Base-by-base conservation (phyloP, 768 basidiomycete species). In the Pleurotus platypus region DNA sequence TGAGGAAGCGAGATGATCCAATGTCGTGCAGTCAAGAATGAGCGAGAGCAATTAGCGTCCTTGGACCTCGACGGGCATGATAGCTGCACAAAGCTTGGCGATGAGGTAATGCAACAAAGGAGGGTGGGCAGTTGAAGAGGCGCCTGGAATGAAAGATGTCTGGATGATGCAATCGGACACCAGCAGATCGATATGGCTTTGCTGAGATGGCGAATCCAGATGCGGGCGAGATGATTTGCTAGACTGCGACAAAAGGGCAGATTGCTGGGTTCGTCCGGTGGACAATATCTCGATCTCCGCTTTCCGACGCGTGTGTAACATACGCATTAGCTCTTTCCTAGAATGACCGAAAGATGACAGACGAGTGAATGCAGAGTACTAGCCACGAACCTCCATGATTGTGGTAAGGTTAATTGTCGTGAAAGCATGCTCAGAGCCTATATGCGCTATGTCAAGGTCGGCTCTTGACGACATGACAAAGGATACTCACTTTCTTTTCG, bases 201-300 rank as follows among this genome's bases (percentile, higher is more conserved):
- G 30, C 30, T 35, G 30, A 35, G 30, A 35, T 35, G 30, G 30
- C 8, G 30, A 35, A 35, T 35, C 30, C 8, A 35, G 9, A 35
- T 35, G 30, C 30, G 30, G 30, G 11, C 30, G 30, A 35, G 55
- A 22, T 26, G 43, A 5, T 15, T 27, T 35, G 27, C 35, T 39
- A 20, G 43, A 37, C 15, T 42, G 60, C 60, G 38, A 49, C 13
- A 22, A 47, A 46, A 39, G 35, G 46, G 54, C 39, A 38, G 45
- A 24, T 37, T 30, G 35, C 35, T 37, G 46, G 18, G 60, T 9
- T 42, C 51, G 57, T 20, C 59, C 64, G 12, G 61, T 64, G 11
- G 71, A 70, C 37, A 92, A 66, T 42, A 90, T 77, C 67, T 98
- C 92, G 47, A 95, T 95, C 70, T 98, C 96, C 2, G 95, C 95